A percentile compares a stretch with the other conserved stretches of the same genome.
These are phyloP conservation scores for Hymenoscyphus repandus DNA, from an alignment of 2,329 filamentous ascomycete species.

Conservation along the genomic window DNA sequence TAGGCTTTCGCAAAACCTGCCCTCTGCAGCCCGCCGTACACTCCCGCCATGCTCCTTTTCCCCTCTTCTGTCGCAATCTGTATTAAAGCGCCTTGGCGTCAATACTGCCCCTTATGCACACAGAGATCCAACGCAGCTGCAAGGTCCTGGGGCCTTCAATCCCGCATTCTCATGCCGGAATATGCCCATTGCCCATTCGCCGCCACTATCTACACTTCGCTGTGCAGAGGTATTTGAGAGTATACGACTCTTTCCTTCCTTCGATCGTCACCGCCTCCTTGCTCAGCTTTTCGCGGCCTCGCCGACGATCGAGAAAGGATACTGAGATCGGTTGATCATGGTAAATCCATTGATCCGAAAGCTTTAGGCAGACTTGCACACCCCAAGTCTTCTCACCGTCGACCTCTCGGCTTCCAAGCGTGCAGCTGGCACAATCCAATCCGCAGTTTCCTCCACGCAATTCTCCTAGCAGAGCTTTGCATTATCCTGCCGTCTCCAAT, in stretches of 20 bases:
- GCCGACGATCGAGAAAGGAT: too few species aligned
- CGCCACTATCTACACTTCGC: conserved; percentile 12
- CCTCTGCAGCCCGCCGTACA: conserved; percentile 2
- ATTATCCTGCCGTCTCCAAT: conserved; percentile 13
- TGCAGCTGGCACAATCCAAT: conserved; percentile 10
- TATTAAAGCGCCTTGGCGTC: conserved; percentile 12
- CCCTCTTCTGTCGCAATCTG: conserved; percentile 7
- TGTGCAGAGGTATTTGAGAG: too few species aligned
- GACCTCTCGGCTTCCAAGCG: conserved; percentile 10
- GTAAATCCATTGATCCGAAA: conserved; percentile 11
- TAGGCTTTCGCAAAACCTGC: conserved; percentile 14
- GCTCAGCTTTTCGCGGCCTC: too few species aligned
- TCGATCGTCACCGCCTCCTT: too few species aligned
- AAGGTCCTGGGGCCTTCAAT: conserved; percentile 13
- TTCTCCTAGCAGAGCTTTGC: too few species aligned
- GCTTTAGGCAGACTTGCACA: conserved; percentile 15
- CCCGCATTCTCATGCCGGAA: conserved; percentile 16
- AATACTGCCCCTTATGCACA: conserved; percentile 10
- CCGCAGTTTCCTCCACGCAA: too few species aligned
- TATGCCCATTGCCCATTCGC: conserved; percentile 8
- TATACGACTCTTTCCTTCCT: too few species aligned
- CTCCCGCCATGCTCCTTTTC: conserved; percentile 8
- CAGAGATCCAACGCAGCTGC: conserved; percentile 10
- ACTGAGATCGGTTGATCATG: too few species aligned
- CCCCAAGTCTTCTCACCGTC: conserved; percentile 8